Base-by-base conservation (phyloP, 306 rosid genomes). In the Lotus japonicus region DNA sequence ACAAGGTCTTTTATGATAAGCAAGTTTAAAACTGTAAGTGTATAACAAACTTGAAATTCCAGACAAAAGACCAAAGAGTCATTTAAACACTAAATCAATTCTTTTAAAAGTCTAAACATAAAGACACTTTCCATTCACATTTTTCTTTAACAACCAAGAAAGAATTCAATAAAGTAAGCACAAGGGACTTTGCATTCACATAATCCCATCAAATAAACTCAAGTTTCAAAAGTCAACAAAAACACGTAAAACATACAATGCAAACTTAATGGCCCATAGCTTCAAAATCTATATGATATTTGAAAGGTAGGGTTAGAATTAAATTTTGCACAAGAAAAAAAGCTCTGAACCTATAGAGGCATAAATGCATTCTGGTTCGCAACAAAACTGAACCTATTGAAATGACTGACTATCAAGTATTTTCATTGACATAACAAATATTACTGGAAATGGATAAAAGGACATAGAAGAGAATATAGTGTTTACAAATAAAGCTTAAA, bases 111-210 rank as follows among this genome's bases (percentile, higher is more conserved):
- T 31, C 17, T 41, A 65, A 53, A 43, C 61, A 42, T 43, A 54
- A 59, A n/a, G n/a, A n/a, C n/a, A 69, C 52, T 39, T 70, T 44
- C 10, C 62, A 61, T 68, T 73, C 76, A 46, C 67, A 21, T 16
- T n/a, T n/a, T n/a, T n/a, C n/a, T n/a, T n/a, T n/a, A n/a, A n/a
- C n/a, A n/a, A n/a, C n/a, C n/a, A n/a, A n/a, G n/a, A n/a, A n/a
- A n/a, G n/a, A n/a, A n/a, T n/a, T n/a, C n/a, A n/a, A n/a, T n/a
- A n/a, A n/a, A n/a, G n/a, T n/a, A n/a, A n/a, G n/a, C n/a, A n/a
- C n/a, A n/a, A 12, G 39, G 46, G 14, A 69, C 52, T 39, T 70
- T 44, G 7, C 62, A 61, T 68, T 73, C 76, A 46, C 67, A 21
- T 16, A 68, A 63, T 78, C 54, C 3, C 15, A 28, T 57, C 60